Base-by-base conservation (phyloP, 2,329 filamentous ascomycete species). In the Cladosporium halotolerans region DNA sequence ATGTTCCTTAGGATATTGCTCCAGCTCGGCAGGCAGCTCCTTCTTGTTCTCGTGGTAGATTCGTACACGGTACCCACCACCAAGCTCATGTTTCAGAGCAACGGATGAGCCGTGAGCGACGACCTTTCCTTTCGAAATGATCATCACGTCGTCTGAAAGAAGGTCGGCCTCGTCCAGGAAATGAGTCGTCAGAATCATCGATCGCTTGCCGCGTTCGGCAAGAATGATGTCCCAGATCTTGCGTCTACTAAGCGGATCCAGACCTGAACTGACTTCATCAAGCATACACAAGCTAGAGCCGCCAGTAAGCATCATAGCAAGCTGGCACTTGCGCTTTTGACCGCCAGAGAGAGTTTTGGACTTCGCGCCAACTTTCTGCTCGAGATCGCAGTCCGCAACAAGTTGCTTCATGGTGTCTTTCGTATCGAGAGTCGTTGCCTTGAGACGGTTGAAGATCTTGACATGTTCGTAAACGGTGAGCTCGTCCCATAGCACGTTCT, bases 191-290 rank as follows among this genome's bases (percentile, higher is more conserved):
- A 96, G 70, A 40, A 96, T 81, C 62, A 96, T 87, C 0, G 91
- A 95, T 40, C 91, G 78, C 55, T 78, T 78, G 16, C 89, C 90
- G 54, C 91, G 82, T 69, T 96, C 90, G 1, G 86, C 86, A 10
- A 96, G 76, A 18, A 96, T 75, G 55, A 96, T 96, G 61, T 96
- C 89, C 91, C 91, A 96, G 19, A 96, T 88, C 72, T 95, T 96
- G 28, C 90, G 77, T 52, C 92, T 79, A 16, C 87, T 91, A 1
- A 96, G 74, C 0, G 92, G 90, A 65, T 96, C 91, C 16, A 96
- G 78, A 11, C 91, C 92, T 55, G 86, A 90, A 38, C 86, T 91
- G 11, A 96, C 89, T 69, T 96, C 92, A 61, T 96, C 91, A 5
- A 96, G 83, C 63, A 89, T 93, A 71, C 91, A 96, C 0, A 96